These are phyloP conservation scores for Microcos paniculata DNA, from an alignment of 345 rosid species.

Conservation along the genomic window DNA sequence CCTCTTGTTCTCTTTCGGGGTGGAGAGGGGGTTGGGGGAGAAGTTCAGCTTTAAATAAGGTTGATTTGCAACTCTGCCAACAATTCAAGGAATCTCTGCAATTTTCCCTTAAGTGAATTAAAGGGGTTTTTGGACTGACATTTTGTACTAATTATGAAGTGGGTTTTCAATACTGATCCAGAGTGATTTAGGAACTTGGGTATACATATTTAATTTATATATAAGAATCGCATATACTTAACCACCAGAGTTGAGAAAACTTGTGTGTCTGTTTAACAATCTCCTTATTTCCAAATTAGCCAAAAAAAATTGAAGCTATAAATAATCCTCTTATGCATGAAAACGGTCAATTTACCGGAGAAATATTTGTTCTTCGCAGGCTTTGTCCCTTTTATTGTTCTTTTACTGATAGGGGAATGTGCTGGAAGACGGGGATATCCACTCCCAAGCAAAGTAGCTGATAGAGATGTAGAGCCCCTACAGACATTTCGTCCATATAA, in stretches of 20 bases:
- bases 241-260: background rate
- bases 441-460: slow-evolving; percentile 56
- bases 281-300: background rate
- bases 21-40: too few relatives aligned
- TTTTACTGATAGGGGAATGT: slow-evolving; percentile 45
- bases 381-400: slow-evolving; percentile 37
- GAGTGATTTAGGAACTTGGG: background rate
- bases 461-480: slow-evolving; percentile 43
- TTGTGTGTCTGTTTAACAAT: background rate
- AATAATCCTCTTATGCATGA: too few relatives aligned
- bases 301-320: background rate
- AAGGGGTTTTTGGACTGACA: too few relatives aligned
- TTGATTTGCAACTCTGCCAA: too few relatives aligned
- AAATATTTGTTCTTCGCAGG: slow-evolving; percentile 32
- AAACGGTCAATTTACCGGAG: too few relatives aligned
- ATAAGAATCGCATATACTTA: background rate
- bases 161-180: background rate
- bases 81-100: too few relatives aligned
- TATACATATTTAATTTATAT: too few relatives aligned
- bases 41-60: too few relatives aligned
- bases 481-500: slow-evolving; percentile 85
- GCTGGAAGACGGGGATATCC: slow-evolving; percentile 65
- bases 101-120: too few relatives aligned
- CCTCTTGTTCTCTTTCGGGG: too few relatives aligned
- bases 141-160: background rate